These are phyloP conservation scores for Ophioceras dolichostomum DNA, from an alignment of 2,329 filamentous ascomycete genomes.

Conservation along the genomic window DNA sequence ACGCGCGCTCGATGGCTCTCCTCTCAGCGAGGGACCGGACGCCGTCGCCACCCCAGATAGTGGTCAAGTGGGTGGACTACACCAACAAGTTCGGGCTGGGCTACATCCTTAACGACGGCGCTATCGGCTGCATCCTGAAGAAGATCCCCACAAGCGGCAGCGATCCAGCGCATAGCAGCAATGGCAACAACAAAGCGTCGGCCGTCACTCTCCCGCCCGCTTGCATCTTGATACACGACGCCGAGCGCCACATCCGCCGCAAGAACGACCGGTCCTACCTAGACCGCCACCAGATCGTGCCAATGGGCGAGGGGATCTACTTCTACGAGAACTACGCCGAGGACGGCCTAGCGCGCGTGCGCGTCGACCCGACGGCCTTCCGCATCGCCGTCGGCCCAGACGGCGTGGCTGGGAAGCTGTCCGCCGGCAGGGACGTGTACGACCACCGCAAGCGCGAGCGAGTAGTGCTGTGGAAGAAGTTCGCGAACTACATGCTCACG, in stretches of 20 bases:
- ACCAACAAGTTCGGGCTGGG: conserved; percentile 78
- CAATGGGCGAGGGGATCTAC: conserved; percentile 53
- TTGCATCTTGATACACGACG: conserved; percentile 58
- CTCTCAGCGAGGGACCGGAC: conserved; percentile 40
- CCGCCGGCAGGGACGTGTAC: conserved; percentile 49
- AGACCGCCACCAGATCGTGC: conserved; percentile 49
- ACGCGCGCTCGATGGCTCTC: conserved; percentile 50
- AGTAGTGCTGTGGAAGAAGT: conserved; percentile 60
- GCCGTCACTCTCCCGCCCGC: conserved; percentile 51
- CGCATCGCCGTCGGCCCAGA: conserved; percentile 41
- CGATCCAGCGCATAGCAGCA: too few species aligned
- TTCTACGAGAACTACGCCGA: conserved; percentile 64
- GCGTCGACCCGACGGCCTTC: conserved; percentile 52
- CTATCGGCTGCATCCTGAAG: conserved; percentile 57
- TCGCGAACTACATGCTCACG: conserved; percentile 62
- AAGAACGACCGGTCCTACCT: conserved; percentile 40
- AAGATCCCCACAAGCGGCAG: conserved; percentile 45
- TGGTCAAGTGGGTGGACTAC: conserved; percentile 80
- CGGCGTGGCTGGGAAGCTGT: conserved; percentile 47
- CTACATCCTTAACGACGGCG: conserved; percentile 73
- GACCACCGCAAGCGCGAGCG: conserved; percentile 55
- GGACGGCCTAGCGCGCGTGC: conserved; percentile 48
- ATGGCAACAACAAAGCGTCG: conserved; percentile 35
- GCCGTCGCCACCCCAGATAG: conserved; percentile 47
- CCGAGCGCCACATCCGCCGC: conserved; percentile 57